Evolutionary conservation across 805 yeast species (phyloP), one percentile per base, ranked within the genome.

Genomic region (Wickerhamiella shivajii): DNA sequence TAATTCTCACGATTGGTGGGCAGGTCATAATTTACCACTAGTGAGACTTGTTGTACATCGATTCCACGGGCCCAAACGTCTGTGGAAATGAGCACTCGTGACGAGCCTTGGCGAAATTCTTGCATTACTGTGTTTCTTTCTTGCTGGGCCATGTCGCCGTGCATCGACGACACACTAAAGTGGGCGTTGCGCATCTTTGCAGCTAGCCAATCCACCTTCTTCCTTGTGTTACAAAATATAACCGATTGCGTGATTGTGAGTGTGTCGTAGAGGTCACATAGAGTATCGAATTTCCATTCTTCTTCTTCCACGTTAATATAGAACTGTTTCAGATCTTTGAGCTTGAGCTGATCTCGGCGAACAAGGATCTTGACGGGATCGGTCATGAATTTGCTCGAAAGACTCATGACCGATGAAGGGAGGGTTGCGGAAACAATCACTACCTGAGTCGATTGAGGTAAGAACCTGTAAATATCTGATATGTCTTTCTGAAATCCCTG

Each of bases 61-160:
- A 87, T 90, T 55, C 98, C 98, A 61, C 98, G 71, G 32, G 98
- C 98, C 77, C 87, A 79, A 51, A 90, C 78, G 61, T 90, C 98
- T 26, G 98, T 90, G 46, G 96, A 77, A 54, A 90, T 90, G 56
- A 90, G 66, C 32, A 90, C 87, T 56, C 98, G 72, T 35, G 95
- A 80, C 45, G 78, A 72, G 39, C 98, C 98, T 39, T 77, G 66
- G 59, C 98, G 70, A 72, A 90, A 90, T 59, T 85, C 96, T 56
- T 74, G 73, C 98, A 90, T 90, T 49, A 90, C 80, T 49, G 71
- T 64, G 60, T 90, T 96, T 62, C 98, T 71, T 56, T 87, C 94
- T 50, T 76, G 77, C 63, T 90, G 98, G 50, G 80, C 74, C 80
- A 90, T 75, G 55, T 90, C 98, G 29, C 95, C 93, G 63, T 90